Evolutionary conservation across 495 filamentous ascomycete genomes (phyloP), one percentile per base, ranked within the genome.

Genomic region (Neurospora intermedia): DNA sequence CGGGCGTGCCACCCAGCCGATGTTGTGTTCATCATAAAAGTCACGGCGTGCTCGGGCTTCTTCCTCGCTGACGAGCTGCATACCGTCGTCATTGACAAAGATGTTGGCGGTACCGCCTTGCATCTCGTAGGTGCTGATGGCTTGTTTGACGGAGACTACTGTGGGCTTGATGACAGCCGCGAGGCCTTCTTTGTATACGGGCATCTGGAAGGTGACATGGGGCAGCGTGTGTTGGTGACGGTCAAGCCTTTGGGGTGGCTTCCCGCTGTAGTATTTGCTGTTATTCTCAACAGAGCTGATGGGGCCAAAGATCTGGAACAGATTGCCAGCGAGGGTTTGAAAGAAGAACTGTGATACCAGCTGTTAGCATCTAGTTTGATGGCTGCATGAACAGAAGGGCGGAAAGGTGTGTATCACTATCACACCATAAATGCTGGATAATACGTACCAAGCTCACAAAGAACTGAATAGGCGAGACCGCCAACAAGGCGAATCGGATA

Each of bases 101-200:
- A 92, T 91, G 72, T 89, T 90, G 10, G 90, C 90, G 1, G 89
- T 87, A 10, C 90, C 90, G 43, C 91, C 90, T 76, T 91, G 89
- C 69, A 89, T 79, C 77, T 91, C 89, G 78, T 91, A 91, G 18
- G 88, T 89, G 59, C 88, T 89, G 74, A 92, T 91, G 70, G 89
- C 90, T 31, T 84, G 84, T 74, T 90, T 89, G 69, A 92, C 79
- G 1, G 88, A 90, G 16, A 81, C 80, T 69, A 92, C 84, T 0
- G 90, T 91, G 4, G 90, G 89, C 71, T 83, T 82, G 71, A 92
- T 91, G 77, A 91, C 89, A 35, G 82, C 82, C 27, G 80, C 80
- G 6, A 93, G 82, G 59, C 90, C 89, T 80, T 93, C 91, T 76
- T 91, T 93, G 82, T 92, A 93, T 2, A 93, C 90, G 8, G 91